These are phyloP conservation scores for Colletotrichum horii DNA, from an alignment of 2,329 filamentous ascomycete species.

Conservation along the genomic window DNA sequence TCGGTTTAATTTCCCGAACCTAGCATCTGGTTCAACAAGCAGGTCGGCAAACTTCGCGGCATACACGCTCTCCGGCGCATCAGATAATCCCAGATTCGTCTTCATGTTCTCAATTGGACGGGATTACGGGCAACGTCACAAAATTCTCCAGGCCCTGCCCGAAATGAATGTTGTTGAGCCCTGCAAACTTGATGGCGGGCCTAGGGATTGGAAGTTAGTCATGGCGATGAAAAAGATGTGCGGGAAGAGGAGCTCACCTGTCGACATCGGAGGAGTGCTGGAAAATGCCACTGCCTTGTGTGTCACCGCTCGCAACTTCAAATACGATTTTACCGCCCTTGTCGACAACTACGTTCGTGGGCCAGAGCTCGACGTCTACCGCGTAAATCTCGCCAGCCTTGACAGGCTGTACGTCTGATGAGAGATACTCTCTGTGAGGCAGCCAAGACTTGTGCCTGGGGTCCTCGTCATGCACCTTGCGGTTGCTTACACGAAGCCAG, in stretches of 20 bases:
- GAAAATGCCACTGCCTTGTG: slow-evolving; percentile 64
- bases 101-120: slow-evolving; percentile 23
- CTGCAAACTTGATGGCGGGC: slow-evolving; percentile 42
- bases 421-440: slow-evolving; percentile 63
- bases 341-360: slow-evolving; percentile 60
- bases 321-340: slow-evolving; percentile 57
- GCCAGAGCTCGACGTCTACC: slow-evolving; percentile 70
- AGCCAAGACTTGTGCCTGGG: slow-evolving; percentile 58
- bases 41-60: neutral
- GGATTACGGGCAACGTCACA: slow-evolving; percentile 57
- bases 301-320: slow-evolving; percentile 62
- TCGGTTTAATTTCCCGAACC: neutral
- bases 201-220: slow-evolving; percentile 53
- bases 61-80: too few species aligned
- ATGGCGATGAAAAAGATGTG: slow-evolving; percentile 15
- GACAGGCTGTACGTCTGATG: slow-evolving; percentile 60
- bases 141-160: slow-evolving; percentile 53
- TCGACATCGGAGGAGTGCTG: slow-evolving; percentile 55
- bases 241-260: slow-evolving; percentile 38
- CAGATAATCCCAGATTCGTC: too few species aligned
- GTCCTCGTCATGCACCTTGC: slow-evolving; percentile 57
- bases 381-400: slow-evolving; percentile 59
- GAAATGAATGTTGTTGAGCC: slow-evolving; percentile 60
- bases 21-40: neutral
- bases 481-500: slow-evolving; percentile 64